These are phyloP conservation scores for Coffea eugenioides DNA, from an alignment of 257 asterid species.

Conservation along the genomic window DNA sequence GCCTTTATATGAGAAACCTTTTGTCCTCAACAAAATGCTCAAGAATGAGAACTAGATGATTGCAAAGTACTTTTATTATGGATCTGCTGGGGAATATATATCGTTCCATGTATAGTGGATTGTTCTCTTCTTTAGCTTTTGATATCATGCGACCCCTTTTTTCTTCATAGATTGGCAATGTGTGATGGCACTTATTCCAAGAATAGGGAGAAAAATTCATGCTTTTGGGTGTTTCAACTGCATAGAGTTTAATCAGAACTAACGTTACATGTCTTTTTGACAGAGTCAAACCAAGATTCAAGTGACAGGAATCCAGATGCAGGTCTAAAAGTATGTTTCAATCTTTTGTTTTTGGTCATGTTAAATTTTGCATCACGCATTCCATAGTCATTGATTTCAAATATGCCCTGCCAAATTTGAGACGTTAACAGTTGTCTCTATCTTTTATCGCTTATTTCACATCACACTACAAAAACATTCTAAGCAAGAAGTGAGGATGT, in stretches of 20 bases:
- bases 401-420: not conserved
- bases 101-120: no score
- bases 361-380: not conserved
- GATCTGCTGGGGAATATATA: not conserved
- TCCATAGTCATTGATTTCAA: not conserved
- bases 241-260: not conserved
- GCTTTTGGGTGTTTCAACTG: not conserved
- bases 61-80: not conserved
- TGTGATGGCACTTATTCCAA: not conserved
- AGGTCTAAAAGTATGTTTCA: constrained; percentile 46
- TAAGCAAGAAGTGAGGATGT: not conserved
- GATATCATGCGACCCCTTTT: not conserved
- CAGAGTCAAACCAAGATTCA: constrained; percentile 51
- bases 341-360: not conserved
- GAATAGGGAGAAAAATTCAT: not conserved
- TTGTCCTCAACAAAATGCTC: not conserved
- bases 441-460: not conserved
- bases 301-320: constrained; percentile 37
- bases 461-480: not conserved
- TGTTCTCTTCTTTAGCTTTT: not conserved
- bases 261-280: constrained; percentile 19
- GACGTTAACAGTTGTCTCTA: not conserved
- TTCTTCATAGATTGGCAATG: not conserved
- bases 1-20: not conserved
- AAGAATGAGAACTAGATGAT: not conserved